Conservation (phyloP, 2,329 filamentous ascomycete species). For the Colletotrichum lentis region DNA sequence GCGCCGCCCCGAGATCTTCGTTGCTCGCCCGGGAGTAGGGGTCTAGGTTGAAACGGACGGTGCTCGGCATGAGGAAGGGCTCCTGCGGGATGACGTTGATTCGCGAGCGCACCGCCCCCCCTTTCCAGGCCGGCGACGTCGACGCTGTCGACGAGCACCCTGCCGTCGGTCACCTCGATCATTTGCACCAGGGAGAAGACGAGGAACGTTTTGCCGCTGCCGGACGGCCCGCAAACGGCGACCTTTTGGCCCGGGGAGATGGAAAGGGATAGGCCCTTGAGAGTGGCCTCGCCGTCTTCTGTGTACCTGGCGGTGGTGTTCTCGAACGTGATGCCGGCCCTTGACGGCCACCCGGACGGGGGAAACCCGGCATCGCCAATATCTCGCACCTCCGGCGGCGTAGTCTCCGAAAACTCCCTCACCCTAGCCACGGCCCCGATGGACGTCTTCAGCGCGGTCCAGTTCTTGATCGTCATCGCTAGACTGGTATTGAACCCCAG, state of each 20-base stretch:
- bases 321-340: constrained; percentile 43
- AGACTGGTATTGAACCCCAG: constrained; percentile 46
- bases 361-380: constrained; percentile 16
- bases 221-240: constrained; percentile 61
- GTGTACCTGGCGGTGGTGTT: constrained; percentile 44
- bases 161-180: constrained; percentile 50
- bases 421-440: constrained; percentile 49
- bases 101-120: constrained; percentile 52
- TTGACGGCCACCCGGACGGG: constrained; percentile 42
- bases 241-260: constrained; percentile 55
- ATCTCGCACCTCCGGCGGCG: constrained; percentile 43
- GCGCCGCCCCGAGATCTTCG: constrained; percentile 50
- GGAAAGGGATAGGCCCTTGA: constrained; percentile 39
- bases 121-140: constrained; percentile 53
- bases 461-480: constrained; percentile 45
- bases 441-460: constrained; percentile 50
- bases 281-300: constrained; percentile 34
- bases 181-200: constrained; percentile 58
- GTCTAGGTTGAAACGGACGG: constrained; percentile 58
- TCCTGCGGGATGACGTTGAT: constrained; percentile 60
- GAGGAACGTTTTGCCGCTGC: constrained; percentile 62
- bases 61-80: constrained; percentile 55
- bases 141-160: constrained; percentile 54
- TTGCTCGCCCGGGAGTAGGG: constrained; percentile 48
- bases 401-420: constrained; percentile 42